These are phyloP conservation scores for Penicillium paneum DNA, from an alignment of 2,329 filamentous ascomycete species.

Conservation along the genomic window DNA sequence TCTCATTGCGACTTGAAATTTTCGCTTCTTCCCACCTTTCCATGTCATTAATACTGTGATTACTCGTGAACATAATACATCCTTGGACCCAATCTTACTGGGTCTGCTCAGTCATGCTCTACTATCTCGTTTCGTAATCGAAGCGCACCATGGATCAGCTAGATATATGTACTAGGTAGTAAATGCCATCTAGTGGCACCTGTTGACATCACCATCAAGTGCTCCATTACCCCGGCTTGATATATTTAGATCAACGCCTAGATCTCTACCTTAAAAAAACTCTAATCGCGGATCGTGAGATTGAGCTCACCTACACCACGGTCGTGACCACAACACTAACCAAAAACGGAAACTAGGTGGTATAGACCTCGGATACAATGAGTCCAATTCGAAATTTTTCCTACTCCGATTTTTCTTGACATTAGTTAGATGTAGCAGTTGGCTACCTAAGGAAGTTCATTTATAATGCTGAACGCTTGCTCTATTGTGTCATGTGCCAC, in stretches of 20 bases:
- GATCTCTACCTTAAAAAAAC: neutral
- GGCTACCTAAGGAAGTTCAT: neutral
- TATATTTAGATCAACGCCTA: neutral
- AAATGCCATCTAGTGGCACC: neutral
- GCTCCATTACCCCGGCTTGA: neutral
- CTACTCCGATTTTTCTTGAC: neutral
- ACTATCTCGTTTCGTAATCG: neutral
- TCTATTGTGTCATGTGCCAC: neutral
- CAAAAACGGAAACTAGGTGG: neutral
- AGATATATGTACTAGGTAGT: neutral
- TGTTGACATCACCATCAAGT: neutral
- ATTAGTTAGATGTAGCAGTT: too few relatives aligned
- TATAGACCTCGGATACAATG: neutral
- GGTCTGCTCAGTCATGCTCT: neutral
- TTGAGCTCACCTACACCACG: neutral
- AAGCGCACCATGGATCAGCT: neutral
- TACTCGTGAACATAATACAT: slow-evolving; percentile 17
- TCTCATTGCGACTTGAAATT: neutral
- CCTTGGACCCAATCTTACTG: neutral
- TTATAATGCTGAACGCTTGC: neutral
- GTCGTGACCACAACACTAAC: neutral
- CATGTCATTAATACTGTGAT: slow-evolving; percentile 10
- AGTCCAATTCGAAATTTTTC: neutral
- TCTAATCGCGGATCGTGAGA: neutral
- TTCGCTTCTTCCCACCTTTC: neutral